These are phyloP conservation scores for Paramecium tetraurelia DNA, from an alignment of 73 alveolate genomes.

Conservation along the genomic window DNA sequence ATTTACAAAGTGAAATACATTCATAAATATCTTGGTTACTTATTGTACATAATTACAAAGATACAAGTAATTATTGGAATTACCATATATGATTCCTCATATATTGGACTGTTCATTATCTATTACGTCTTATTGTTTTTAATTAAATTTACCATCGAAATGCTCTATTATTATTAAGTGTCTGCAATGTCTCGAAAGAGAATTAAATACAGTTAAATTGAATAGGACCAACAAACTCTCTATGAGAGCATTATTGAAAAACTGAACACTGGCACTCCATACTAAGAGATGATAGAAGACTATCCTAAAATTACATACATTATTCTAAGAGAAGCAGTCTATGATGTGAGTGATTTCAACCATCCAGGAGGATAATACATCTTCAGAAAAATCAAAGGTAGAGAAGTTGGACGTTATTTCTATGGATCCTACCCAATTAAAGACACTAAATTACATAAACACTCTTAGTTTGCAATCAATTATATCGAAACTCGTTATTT, in stretches of 20 bases:
- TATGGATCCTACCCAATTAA: constrained; percentile 46
- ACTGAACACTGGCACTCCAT: neutral
- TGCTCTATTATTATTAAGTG: constrained; percentile 1
- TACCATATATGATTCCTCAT: neutral
- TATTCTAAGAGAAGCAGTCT: constrained; percentile 17
- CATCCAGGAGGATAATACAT: constrained; percentile 66
- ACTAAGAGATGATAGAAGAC: neutral
- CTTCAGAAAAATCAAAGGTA: constrained; percentile 20
- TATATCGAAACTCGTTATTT: constrained; percentile 34
- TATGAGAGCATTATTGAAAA: constrained; percentile 26
- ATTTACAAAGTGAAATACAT: neutral
- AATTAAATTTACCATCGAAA: neutral
- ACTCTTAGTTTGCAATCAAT: constrained; percentile 50
- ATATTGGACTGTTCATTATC: neutral
- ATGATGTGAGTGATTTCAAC: constrained; percentile 55
- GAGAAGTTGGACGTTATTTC: constrained; percentile 56
- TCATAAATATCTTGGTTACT: constrained; percentile 7
- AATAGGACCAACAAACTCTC: neutral
- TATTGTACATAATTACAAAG: neutral
- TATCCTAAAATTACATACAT: constrained; percentile 42
- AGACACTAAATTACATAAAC: neutral
- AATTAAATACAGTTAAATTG: neutral
- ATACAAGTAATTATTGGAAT: constrained; percentile 17
- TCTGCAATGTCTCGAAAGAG: neutral
- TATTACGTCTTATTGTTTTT: neutral